Base-by-base conservation (phyloP, 1,284 basidiomycete genomes). In the Rhodotorula sp. region DNA sequence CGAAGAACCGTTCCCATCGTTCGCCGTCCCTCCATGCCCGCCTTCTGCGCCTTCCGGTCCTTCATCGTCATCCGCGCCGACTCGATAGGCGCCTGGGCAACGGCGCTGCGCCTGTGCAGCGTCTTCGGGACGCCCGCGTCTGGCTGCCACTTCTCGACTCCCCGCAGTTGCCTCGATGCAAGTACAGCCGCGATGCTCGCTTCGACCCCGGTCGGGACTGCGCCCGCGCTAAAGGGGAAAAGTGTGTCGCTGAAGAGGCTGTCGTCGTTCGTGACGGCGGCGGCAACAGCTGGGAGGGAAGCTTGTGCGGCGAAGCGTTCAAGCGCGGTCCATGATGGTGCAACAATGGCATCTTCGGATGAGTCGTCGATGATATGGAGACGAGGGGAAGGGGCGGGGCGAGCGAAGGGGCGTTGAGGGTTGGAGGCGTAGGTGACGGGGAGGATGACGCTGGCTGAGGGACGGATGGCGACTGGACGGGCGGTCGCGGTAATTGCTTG, bases 291-390 rank as follows among this genome's bases (percentile, higher is more conserved):
- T 32, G n/a, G 24, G n/a, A 44, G 36, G 13, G 55, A 39, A n/a
- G 55, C 55, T 24, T 19, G 36, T 11, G 55, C 24, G n/a, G 55
- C 24, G 6, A 39, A 5, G 11, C 24, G 55, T 6, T 36, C 36
- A 15, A 51, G 27, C 11, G 51, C 39, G 24, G 5, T 22, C 19
- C 24, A 32, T 46, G 39, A 13, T 22, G 39, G 53, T 24, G 36
- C 22, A 8, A n/a, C n/a, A 10, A 20, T 22, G 22, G 10, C 2
- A 11, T 11, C 22, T 27, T 10, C 0, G 8, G 55, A 32, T 15
- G 24, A 27, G 20, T 60, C 53, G 20, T 34, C 53, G 53, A 59
- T 52, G 36, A 60, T 30, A 47, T 29, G 64, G 4, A 60, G 64
- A 0, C 15, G 34, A 7, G 53, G 0, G 0, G 51, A 24, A 6